These are phyloP conservation scores for Pholiota molesta DNA, from an alignment of 768 basidiomycete genomes.

Conservation along the genomic window DNA sequence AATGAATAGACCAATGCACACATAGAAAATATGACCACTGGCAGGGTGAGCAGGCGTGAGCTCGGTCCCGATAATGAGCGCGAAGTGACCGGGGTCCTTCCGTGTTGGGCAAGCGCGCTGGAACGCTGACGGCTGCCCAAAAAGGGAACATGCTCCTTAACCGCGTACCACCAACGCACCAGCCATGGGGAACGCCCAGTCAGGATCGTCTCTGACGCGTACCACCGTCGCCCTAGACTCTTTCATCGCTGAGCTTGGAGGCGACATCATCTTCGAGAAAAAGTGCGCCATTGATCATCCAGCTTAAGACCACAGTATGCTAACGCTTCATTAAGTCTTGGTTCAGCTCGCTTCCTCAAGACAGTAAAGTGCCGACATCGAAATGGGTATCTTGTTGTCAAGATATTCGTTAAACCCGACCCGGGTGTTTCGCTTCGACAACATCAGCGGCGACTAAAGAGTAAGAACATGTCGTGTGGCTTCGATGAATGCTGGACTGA, in stretches of 20 bases:
- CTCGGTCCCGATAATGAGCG: neutral
- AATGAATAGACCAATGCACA: no score
- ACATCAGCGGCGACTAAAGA: constrained; percentile 78
- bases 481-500: constrained; percentile 6
- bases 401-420: constrained; percentile 96
- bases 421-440: constrained; percentile 76
- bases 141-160: neutral
- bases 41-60: no score
- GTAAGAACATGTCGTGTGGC: constrained; percentile 38
- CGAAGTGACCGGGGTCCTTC: constrained; percentile 1
- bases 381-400: constrained; percentile 84
- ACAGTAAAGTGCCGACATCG: constrained; percentile 87
- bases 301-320: neutral
- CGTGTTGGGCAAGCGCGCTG: neutral
- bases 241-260: constrained; percentile 86
- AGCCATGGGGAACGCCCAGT: constrained; percentile 79
- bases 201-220: constrained; percentile 69
- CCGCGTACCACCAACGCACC: neutral
- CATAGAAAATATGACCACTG: no score
- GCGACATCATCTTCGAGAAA: constrained; percentile 89
- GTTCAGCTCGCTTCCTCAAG: constrained; percentile 73
- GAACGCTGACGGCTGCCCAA: neutral
- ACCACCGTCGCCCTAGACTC: constrained; percentile 85
- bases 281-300: constrained; percentile 53
- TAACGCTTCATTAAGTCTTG: constrained; percentile 47